Conservation (phyloP, 2,329 filamentous ascomycete genomes). For the Didymella lethalis region DNA sequence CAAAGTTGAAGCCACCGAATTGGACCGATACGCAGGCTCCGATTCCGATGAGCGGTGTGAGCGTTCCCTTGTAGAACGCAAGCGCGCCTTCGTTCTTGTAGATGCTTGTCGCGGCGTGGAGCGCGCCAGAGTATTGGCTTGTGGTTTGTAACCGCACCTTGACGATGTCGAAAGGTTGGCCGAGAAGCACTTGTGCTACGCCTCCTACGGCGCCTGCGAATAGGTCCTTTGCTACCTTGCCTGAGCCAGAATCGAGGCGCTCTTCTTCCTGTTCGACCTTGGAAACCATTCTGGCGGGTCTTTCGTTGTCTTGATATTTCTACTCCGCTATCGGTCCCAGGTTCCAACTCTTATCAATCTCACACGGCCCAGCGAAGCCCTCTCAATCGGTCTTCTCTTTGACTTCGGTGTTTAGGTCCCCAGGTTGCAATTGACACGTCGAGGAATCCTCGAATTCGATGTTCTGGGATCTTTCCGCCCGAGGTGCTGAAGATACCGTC, state of each 20-base stretch:
- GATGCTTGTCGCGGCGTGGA: slow-evolving; percentile 83
- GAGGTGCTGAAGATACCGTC: slow-evolving; percentile 11
- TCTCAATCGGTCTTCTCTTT: background rate
- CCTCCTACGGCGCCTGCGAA: slow-evolving; percentile 90
- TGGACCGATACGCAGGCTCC: slow-evolving; percentile 97
- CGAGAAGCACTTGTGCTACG: slow-evolving; percentile 90
- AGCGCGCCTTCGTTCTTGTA: slow-evolving; percentile 85
- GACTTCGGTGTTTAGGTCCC: background rate
- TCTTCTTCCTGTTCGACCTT: slow-evolving; percentile 52
- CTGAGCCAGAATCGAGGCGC: slow-evolving; percentile 43
- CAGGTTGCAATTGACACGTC: background rate
- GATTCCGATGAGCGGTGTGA: slow-evolving; percentile 93
- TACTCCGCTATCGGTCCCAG: slow-evolving; percentile 9
- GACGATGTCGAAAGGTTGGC: slow-evolving; percentile 72
- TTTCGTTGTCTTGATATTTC: background rate
- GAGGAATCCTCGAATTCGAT: background rate
- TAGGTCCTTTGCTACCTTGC: slow-evolving; percentile 78
- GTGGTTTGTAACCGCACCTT: slow-evolving; percentile 97
- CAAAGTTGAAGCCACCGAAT: slow-evolving; percentile 95
- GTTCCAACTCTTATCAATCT: slow-evolving; percentile 10
- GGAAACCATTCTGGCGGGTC: slow-evolving; percentile 23
- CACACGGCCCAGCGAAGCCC: slow-evolving; percentile 3
- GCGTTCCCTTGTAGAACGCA: slow-evolving; percentile 97
- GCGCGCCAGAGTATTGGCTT: slow-evolving; percentile 78
- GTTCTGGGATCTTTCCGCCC: background rate